phyloP scores from a whole-genome alignment of 768 basidiomycete species.

The Boletus reticulatus region DNA sequence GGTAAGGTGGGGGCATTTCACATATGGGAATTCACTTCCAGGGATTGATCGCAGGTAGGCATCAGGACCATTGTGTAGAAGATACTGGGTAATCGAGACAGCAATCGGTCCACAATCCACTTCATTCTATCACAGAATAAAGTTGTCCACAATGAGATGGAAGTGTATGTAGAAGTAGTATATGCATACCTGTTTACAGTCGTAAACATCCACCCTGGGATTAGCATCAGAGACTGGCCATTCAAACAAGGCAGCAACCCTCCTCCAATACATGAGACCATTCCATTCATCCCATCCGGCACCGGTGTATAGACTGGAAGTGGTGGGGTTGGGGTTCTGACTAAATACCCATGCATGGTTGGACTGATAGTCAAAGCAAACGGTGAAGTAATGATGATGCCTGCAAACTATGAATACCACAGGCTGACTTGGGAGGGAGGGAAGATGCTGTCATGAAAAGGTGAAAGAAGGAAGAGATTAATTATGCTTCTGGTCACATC shows the following conservation, averaged over 20 bases:
- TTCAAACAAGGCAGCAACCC: too few species aligned
- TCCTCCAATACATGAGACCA: neutral
- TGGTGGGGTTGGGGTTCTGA: neutral
- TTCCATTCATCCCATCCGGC: neutral
- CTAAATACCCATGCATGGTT: slow-evolving; percentile 8
- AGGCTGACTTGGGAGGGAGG: neutral
- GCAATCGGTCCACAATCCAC: slow-evolving; percentile 5
- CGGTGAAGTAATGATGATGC: slow-evolving; percentile 5
- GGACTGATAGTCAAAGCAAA: slow-evolving; percentile 1
- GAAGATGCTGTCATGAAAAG: neutral
- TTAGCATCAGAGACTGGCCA: too few species aligned
- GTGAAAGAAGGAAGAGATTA: slow-evolving; percentile 4
- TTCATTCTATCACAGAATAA: neutral
- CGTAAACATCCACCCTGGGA: too few species aligned
- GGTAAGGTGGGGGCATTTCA: neutral
- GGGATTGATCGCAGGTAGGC: neutral
- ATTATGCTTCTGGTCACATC: slow-evolving; percentile 4
- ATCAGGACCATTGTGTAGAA: neutral
- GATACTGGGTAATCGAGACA: neutral
- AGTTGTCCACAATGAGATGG: too few species aligned
- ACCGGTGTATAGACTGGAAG: neutral
- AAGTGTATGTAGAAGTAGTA: too few species aligned
- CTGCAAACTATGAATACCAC: slow-evolving; percentile 3
- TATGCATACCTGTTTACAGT: too few species aligned
- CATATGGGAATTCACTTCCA: neutral